These are phyloP conservation scores for Ambispora gerdemannii DNA, from an alignment of 192 early-diverging fungal genomes.

Conservation along the genomic window DNA sequence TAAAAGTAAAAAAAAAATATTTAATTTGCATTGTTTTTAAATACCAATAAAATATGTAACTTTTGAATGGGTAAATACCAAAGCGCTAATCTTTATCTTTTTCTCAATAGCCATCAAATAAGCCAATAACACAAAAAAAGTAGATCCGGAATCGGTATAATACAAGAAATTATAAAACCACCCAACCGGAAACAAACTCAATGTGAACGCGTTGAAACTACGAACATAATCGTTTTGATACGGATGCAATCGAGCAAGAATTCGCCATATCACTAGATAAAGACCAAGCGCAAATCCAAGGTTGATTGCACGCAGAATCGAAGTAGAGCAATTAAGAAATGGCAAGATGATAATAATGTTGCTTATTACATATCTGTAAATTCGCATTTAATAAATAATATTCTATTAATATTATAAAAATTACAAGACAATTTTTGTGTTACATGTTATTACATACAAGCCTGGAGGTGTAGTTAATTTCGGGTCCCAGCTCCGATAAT, in stretches of 20 bases:
- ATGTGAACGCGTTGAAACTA: conserved; percentile 38
- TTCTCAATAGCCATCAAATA: conserved; percentile 55
- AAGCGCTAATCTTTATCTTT: conserved; percentile 50
- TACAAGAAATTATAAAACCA: conserved; percentile 88
- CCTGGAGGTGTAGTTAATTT: conserved; percentile 98
- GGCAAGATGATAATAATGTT: conserved; percentile 9
- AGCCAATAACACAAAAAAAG: conserved; percentile 70
- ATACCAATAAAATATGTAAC: neutral
- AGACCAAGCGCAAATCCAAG: conserved; percentile 58
- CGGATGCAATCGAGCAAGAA: conserved; percentile 46
- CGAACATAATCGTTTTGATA: conserved; percentile 7
- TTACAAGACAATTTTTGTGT: neutral
- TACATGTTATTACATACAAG: conserved; percentile 62
- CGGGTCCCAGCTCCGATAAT: conserved; percentile 77
- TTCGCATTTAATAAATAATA: neutral
- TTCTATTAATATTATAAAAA: neutral
- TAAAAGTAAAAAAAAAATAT: neutral
- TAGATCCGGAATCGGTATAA: conserved; percentile 89
- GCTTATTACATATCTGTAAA: conserved; percentile 20
- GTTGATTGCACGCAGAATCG: conserved; percentile 62
- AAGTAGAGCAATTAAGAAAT: conserved; percentile 36
- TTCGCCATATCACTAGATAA: conserved; percentile 42
- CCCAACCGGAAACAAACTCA: conserved; percentile 71
- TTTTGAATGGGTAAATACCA: conserved; percentile 42
- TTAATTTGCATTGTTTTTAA: neutral